A percentile compares a stretch with the other conserved stretches of the same genome.
Evolutionary conservation across 2,329 filamentous ascomycete genomes (phyloP).

Genomic region (Mycosphaerelloides madeirae): DNA sequence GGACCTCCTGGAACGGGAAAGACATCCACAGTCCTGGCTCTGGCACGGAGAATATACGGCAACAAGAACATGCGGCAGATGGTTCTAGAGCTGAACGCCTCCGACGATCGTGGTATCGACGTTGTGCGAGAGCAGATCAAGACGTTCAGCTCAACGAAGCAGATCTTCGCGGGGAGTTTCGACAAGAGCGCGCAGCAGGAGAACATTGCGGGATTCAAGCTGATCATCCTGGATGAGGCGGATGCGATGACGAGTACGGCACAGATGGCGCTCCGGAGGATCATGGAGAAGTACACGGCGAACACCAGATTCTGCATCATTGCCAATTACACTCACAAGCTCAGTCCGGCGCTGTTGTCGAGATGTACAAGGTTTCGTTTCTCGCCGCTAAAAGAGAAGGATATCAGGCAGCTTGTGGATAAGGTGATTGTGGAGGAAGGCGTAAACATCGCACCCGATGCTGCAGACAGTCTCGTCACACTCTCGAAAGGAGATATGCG

Average conservation of each 20-base stretch:
- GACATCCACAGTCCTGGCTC: slow-evolving; percentile 90
- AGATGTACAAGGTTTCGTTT: slow-evolving; percentile 94
- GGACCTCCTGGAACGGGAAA: slow-evolving; percentile 96
- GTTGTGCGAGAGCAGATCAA: slow-evolving; percentile 99
- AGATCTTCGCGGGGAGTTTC: slow-evolving; percentile 68
- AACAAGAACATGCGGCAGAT: slow-evolving; percentile 91
- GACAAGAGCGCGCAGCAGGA: slow-evolving; percentile 26
- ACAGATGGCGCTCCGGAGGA: slow-evolving; percentile 91
- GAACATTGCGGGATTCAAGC: slow-evolving; percentile 70
- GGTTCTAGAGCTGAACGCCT: slow-evolving; percentile 96
- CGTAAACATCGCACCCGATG: slow-evolving; percentile 76
- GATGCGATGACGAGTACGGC: slow-evolving; percentile 99
- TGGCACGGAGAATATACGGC: slow-evolving; percentile 90
- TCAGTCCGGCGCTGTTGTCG: slow-evolving; percentile 86
- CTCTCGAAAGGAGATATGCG: slow-evolving; percentile 96
- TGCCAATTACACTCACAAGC: slow-evolving; percentile 97
- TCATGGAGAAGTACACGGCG: slow-evolving; percentile 99
- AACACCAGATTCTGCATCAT: slow-evolving; percentile 98
- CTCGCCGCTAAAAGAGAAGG: slow-evolving; percentile 81
- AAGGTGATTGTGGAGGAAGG: slow-evolving; percentile 83
- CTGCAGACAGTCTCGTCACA: slow-evolving; percentile 75
- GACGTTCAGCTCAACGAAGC: slow-evolving; percentile 95
- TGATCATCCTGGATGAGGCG: slow-evolving; percentile 97
- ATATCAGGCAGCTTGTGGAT: slow-evolving; percentile 81
- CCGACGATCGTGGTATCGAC: slow-evolving; percentile 94